Evolutionary conservation across 129 eudicot genomes (phyloP).

Genomic region (Kitagawia praeruptora): DNA sequence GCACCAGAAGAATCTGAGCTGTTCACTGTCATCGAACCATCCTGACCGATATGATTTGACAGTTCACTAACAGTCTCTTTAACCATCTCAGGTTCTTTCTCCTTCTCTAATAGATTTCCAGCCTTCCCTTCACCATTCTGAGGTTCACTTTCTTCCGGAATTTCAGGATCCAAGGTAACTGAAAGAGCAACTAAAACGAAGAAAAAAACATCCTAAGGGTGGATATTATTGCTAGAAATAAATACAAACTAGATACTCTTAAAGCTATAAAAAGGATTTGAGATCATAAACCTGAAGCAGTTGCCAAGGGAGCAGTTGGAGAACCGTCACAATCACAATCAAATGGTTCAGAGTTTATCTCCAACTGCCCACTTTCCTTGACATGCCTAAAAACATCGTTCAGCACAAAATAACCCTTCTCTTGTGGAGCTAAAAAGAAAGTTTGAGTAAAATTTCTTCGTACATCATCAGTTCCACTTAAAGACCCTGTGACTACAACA

Average conservation of each 20-base stretch:
- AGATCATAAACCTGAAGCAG: conserved; percentile 32
- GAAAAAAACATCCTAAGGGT: not conserved
- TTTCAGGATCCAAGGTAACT: not conserved
- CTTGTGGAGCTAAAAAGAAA: conserved; percentile 60
- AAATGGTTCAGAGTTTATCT: conserved; percentile 6
- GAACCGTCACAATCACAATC: conserved; percentile 15
- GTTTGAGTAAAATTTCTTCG: conserved; percentile 42
- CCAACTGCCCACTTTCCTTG: conserved; percentile 26
- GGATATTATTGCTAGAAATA: not conserved
- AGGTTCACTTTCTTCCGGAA: conserved; percentile 6
- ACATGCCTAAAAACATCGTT: conserved; percentile 49
- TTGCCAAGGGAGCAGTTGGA: conserved; percentile 8
- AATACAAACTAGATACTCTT: not conserved
- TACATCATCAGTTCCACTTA: conserved; percentile 43
- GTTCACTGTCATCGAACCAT: conserved; percentile 12
- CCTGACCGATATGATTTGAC: conserved; percentile 17
- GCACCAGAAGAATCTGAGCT: conserved; percentile 34
- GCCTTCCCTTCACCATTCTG: conserved; percentile 20
- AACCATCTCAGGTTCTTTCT: conserved; percentile 28
- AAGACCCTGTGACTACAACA: conserved; percentile 50
- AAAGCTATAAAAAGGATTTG: not conserved
- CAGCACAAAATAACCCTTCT: conserved; percentile 46
- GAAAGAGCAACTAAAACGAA: conserved; percentile 12
- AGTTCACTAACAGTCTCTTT: conserved; percentile 40
- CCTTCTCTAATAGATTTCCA: conserved; percentile 35